Evolutionary conservation across 805 yeast genomes (phyloP).

Genomic region (Yamadazyma phyllophila): DNA sequence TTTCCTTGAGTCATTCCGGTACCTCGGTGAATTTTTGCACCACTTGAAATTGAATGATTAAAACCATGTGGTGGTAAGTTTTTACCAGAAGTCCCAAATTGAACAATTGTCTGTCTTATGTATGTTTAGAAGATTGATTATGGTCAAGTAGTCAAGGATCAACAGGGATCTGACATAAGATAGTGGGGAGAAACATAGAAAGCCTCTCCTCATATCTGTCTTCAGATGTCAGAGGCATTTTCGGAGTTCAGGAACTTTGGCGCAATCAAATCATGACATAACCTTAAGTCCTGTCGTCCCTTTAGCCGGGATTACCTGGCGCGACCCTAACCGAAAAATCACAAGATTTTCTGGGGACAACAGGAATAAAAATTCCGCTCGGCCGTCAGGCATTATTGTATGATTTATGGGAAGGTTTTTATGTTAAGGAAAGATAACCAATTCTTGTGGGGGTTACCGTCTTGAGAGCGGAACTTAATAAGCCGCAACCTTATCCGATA

Average conservation of each 20-base stretch:
- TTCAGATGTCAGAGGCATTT: neutral
- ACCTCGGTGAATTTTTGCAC: conserved; percentile 1
- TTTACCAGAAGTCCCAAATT: no score
- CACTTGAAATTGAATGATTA: neutral
- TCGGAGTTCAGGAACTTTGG: conserved; percentile 6
- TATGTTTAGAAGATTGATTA: no score
- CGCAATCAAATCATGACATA: neutral
- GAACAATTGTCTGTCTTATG: no score
- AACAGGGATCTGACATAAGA: no score
- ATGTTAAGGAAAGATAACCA: no score
- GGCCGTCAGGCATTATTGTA: neutral
- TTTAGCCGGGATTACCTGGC: neutral
- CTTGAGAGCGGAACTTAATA: neutral
- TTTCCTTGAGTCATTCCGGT: conserved; percentile 4
- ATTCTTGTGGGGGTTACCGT: neutral
- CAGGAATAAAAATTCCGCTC: neutral
- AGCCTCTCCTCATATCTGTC: neutral
- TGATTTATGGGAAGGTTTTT: no score
- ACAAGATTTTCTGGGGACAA: neutral
- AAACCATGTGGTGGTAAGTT: neutral
- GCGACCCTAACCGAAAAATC: neutral
- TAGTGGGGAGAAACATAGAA: neutral
- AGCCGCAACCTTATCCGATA: neutral
- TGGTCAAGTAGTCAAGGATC: no score
- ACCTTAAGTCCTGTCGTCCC: neutral